Evolutionary conservation across 768 basidiomycete genomes (phyloP).

Genomic region (Xanthoconium purpureum): DNA sequence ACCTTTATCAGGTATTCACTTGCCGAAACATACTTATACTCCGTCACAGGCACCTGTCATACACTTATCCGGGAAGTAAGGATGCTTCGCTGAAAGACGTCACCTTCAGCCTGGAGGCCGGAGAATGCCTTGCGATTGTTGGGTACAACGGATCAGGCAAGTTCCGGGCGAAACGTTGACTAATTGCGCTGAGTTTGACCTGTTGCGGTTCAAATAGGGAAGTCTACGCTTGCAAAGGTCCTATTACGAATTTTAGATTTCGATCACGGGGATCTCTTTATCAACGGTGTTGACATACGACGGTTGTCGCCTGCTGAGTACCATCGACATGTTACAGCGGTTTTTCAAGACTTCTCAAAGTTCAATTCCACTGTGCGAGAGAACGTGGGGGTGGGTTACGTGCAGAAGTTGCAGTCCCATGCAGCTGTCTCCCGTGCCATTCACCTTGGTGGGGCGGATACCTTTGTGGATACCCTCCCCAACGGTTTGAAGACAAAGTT

Average conservation of each 20-base stretch:
- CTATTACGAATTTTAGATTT: constrained; percentile 78
- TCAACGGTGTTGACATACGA: constrained; percentile 71
- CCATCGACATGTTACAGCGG: constrained; percentile 71
- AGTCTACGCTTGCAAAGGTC: constrained; percentile 83
- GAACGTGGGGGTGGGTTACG: constrained; percentile 82
- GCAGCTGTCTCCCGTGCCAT: constrained; percentile 63
- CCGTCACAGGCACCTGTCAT: constrained; percentile 54
- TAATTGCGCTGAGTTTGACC: constrained; percentile 5
- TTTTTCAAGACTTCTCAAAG: constrained; percentile 84
- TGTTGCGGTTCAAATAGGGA: constrained; percentile 46
- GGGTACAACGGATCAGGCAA: constrained; percentile 81
- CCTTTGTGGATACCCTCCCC: constrained; percentile 63
- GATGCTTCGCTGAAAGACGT: constrained; percentile 69
- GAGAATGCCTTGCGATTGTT: constrained; percentile 82
- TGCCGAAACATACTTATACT: constrained; percentile 9
- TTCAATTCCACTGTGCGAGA: constrained; percentile 75
- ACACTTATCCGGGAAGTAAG: constrained; percentile 74
- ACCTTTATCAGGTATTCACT: constrained; percentile 9
- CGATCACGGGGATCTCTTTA: constrained; percentile 59
- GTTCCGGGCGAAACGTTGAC: constrained; percentile 21
- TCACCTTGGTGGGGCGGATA: constrained; percentile 65
- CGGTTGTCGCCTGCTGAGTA: constrained; percentile 64
- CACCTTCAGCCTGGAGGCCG: constrained; percentile 65
- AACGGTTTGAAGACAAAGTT: constrained; percentile 72
- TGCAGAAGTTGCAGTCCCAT: constrained; percentile 57